These are phyloP conservation scores for Meyerozyma sp. DNA, from an alignment of 1,139 yeast genomes.

Conservation along the genomic window DNA sequence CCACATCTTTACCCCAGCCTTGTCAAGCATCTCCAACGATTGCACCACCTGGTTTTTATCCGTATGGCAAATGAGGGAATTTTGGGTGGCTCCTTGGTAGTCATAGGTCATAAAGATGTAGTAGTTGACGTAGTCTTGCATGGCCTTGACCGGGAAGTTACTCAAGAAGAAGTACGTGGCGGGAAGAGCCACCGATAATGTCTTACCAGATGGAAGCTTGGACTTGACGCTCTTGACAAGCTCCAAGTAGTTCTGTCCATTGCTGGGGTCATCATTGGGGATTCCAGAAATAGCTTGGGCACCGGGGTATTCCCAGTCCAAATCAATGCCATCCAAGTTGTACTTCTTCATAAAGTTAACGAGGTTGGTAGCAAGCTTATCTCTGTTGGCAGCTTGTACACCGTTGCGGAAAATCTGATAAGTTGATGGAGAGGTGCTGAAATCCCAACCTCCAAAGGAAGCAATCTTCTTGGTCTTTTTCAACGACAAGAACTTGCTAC, in stretches of 20 bases:
- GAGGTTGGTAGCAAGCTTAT: constrained; percentile 12
- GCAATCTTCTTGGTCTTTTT: constrained; percentile 10
- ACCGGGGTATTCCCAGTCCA: constrained; percentile 19
- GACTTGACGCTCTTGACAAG: constrained; percentile 9
- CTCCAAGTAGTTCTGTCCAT: constrained; percentile 11
- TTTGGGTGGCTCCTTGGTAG: constrained; percentile 8
- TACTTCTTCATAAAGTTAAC: constrained; percentile 9
- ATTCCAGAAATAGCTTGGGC: constrained; percentile 8
- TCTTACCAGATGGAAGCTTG: constrained; percentile 1
- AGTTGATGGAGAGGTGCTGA: constrained; percentile 9
- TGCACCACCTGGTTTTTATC: constrained; percentile 6
- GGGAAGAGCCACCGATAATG: constrained; percentile 1
- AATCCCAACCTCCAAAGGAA: constrained; percentile 13
- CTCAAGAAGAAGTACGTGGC: background rate
- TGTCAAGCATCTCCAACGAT: constrained; percentile 11
- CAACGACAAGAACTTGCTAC: constrained; percentile 7
- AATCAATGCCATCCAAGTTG: constrained; percentile 16
- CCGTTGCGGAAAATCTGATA: constrained; percentile 9
- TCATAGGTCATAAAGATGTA: constrained; percentile 15
- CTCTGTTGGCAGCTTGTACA: constrained; percentile 8
- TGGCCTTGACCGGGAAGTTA: constrained; percentile 9
- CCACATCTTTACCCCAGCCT: constrained; percentile 14
- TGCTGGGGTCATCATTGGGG: constrained; percentile 8
- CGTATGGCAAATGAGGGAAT: constrained; percentile 11
- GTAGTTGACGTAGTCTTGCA: constrained; percentile 12